phyloP scores from a whole-genome alignment of 495 filamentous ascomycete genomes.

The Penicillium parvum region DNA sequence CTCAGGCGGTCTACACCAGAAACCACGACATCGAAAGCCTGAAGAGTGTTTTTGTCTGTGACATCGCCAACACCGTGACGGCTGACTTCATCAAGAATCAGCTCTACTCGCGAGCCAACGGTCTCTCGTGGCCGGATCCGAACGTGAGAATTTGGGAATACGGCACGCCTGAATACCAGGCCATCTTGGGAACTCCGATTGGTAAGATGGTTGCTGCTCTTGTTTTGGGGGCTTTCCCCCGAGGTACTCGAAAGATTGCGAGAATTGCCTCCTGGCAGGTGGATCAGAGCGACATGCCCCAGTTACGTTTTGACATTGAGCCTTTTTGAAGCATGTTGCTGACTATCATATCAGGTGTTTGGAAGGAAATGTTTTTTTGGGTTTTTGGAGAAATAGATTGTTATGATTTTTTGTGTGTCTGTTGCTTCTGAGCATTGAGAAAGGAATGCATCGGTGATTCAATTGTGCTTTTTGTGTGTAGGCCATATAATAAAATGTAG shows the following conservation, averaged over 20 bases:
- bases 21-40: neutral
- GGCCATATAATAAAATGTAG: too few relatives aligned
- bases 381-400: too few relatives aligned
- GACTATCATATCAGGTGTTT: too few relatives aligned
- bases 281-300: too few relatives aligned
- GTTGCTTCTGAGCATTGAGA: too few relatives aligned
- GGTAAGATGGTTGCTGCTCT: slow-evolving; percentile 3
- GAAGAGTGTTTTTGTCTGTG: neutral
- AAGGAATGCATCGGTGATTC: too few relatives aligned
- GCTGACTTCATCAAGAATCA: neutral
- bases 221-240: slow-evolving; percentile 1
- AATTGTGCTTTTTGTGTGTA: too few relatives aligned
- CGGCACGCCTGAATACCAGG: slow-evolving; percentile 2
- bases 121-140: neutral
- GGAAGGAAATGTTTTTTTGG: too few relatives aligned
- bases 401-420: too few relatives aligned
- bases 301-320: slow-evolving; percentile 5
- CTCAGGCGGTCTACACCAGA: neutral
- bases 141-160: neutral
- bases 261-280: neutral
- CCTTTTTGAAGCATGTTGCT: too few relatives aligned
- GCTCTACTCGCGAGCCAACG: neutral
- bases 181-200: neutral
- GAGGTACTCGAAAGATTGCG: slow-evolving; percentile 4
- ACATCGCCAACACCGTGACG: neutral